A percentile compares a stretch with the other conserved stretches of the same genome.
phyloP scores from a whole-genome alignment of 257 asterid genomes.

The Fraxinus quadrangulata region DNA sequence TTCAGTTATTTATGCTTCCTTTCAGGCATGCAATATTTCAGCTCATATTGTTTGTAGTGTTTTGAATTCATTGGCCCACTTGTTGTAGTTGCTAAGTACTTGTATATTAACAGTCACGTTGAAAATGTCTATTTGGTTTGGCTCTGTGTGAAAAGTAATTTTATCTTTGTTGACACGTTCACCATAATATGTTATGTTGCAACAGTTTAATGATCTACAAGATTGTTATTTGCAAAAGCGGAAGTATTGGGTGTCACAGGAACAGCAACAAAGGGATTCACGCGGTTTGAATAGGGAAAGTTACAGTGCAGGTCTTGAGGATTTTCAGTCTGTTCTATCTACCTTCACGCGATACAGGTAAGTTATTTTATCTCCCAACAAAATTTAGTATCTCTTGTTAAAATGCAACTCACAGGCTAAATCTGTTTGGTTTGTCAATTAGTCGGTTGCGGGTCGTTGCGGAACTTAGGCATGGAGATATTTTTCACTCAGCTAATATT shows the following conservation, averaged over 20 bases:
- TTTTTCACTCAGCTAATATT: slow-evolving; percentile 45
- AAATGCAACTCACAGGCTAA: slow-evolving; percentile 6
- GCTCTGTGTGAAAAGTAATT: background rate
- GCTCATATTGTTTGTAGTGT: slow-evolving; percentile 10
- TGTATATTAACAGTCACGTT: slow-evolving; percentile 15
- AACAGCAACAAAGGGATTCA: slow-evolving; percentile 44
- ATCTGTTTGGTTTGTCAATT: slow-evolving; percentile 9
- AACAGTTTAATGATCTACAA: slow-evolving; percentile 78
- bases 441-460: slow-evolving; percentile 49
- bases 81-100: background rate
- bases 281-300: slow-evolving; percentile 49
- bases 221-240: slow-evolving; percentile 80
- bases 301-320: slow-evolving; percentile 60
- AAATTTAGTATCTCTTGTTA: background rate
- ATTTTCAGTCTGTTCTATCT: slow-evolving; percentile 43
- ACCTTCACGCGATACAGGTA: slow-evolving; percentile 41
- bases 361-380: background rate
- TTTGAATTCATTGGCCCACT: background rate
- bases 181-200: slow-evolving; percentile 14
- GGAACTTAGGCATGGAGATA: slow-evolving; percentile 46
- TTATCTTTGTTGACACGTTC: slow-evolving; percentile 16
- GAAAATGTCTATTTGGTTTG: slow-evolving; percentile 15
- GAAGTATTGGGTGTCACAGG: slow-evolving; percentile 50
- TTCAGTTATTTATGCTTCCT: background rate
- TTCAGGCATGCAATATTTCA: background rate